Evolutionary conservation across 805 yeast species (phyloP).

Genomic region (Zygoascus ofunaensis): DNA sequence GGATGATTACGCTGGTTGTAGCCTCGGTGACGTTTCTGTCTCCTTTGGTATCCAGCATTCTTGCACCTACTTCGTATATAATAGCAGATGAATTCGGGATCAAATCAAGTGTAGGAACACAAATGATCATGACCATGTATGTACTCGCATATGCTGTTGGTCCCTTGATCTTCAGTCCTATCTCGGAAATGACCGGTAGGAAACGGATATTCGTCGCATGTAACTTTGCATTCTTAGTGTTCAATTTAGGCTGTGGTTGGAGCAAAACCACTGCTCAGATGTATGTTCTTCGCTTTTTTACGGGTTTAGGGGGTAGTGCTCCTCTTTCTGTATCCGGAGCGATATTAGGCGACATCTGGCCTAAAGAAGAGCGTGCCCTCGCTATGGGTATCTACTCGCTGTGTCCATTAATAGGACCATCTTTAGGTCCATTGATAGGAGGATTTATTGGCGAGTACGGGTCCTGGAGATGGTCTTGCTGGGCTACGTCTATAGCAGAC

Average conservation of each 20-base stretch:
- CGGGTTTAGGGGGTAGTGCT: slow-evolving; percentile 58
- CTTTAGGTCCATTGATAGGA: slow-evolving; percentile 38
- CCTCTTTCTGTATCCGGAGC: slow-evolving; percentile 65
- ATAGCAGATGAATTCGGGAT: slow-evolving; percentile 40
- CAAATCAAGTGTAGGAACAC: slow-evolving; percentile 34
- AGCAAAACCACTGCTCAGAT: slow-evolving; percentile 48
- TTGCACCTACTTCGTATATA: slow-evolving; percentile 47
- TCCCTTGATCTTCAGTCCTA: slow-evolving; percentile 56
- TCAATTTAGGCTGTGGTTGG: slow-evolving; percentile 49
- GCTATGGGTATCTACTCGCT: slow-evolving; percentile 49
- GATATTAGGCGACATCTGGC: slow-evolving; percentile 50
- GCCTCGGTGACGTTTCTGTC: slow-evolving; percentile 47
- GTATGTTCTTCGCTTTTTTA: slow-evolving; percentile 48
- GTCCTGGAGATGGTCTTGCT: slow-evolving; percentile 58
- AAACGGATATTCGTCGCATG: slow-evolving; percentile 43
- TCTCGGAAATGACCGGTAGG: slow-evolving; percentile 59
- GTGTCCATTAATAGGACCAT: slow-evolving; percentile 54
- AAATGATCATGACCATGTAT: slow-evolving; percentile 52
- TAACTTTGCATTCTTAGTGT: slow-evolving; percentile 36
- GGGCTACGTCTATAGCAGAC: slow-evolving; percentile 45
- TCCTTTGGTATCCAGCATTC: slow-evolving; percentile 54
- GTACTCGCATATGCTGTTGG: slow-evolving; percentile 61
- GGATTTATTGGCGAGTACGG: slow-evolving; percentile 46
- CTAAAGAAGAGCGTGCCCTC: slow-evolving; percentile 40
- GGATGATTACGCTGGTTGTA: slow-evolving; percentile 39